phyloP scores from a whole-genome alignment of 2,329 filamentous ascomycete species.

The Rhynchosporium secalis region DNA sequence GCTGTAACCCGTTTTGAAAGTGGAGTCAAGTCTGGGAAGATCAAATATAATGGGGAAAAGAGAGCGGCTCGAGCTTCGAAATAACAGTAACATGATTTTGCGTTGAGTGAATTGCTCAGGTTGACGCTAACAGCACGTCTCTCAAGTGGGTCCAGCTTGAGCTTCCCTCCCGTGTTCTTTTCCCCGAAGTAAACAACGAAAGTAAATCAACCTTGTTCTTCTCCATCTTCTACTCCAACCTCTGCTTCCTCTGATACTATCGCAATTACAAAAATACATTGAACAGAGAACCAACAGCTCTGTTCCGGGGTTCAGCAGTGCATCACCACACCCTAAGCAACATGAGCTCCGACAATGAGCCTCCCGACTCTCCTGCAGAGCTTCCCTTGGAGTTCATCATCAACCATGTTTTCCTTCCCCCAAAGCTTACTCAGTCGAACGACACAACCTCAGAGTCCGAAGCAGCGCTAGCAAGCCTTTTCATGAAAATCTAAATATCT shows the following conservation, averaged over 20 bases:
- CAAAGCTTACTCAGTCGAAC: slow-evolving; percentile 46
- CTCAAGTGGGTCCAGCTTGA: no score
- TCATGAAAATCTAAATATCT: slow-evolving; percentile 12
- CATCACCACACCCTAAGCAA: not conserved
- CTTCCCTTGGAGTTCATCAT: slow-evolving; percentile 41
- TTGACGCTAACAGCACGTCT: no score
- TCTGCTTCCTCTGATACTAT: not conserved
- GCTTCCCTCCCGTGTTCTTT: not conserved
- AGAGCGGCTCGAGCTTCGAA: no score
- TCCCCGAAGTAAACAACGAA: not conserved
- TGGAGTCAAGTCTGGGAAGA: no score
- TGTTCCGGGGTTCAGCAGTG: not conserved
- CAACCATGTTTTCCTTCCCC: slow-evolving; percentile 53
- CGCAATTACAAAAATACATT: not conserved
- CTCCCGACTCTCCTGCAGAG: not conserved
- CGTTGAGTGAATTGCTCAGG: no score
- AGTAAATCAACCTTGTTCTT: not conserved
- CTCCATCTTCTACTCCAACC: not conserved
- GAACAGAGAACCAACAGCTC: not conserved
- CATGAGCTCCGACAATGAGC: not conserved
- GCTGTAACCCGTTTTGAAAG: no score
- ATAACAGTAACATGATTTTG: no score
- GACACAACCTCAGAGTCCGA: slow-evolving; percentile 22
- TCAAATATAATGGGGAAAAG: no score
- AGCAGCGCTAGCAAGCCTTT: slow-evolving; percentile 17